Percentiles rank a stretch among this genome's conserved stretches.
Evolutionary conservation across 306 rosid species (phyloP).

Genomic region (Ceratonia siliqua): DNA sequence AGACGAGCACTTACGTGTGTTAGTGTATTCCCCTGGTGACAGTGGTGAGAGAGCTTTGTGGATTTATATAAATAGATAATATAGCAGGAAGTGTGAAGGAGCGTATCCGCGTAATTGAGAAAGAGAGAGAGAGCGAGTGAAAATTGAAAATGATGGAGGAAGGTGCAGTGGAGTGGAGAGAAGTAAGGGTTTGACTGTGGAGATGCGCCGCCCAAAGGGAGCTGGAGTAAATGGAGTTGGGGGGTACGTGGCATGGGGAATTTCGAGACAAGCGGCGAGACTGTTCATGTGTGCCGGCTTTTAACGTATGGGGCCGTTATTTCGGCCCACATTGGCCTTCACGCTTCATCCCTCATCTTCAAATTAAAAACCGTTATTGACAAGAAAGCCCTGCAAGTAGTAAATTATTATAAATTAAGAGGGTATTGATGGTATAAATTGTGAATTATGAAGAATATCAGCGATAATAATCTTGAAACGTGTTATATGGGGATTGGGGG

Average conservation of each 20-base stretch:
- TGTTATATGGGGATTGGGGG: too few relatives aligned
- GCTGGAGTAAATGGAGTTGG: background rate
- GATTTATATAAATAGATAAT: too few relatives aligned
- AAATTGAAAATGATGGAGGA: background rate
- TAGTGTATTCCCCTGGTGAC: too few relatives aligned
- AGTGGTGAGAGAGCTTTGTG: too few relatives aligned
- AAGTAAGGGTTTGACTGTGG: slow-evolving; percentile 13
- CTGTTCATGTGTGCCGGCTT: slow-evolving; percentile 10
- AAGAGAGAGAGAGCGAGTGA: background rate
- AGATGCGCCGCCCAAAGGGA: slow-evolving; percentile 23
- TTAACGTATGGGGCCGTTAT: background rate
- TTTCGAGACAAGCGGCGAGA: slow-evolving; percentile 23
- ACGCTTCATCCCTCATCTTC: background rate
- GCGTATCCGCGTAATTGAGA: too few relatives aligned
- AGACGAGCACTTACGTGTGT: background rate
- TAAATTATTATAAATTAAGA: too few relatives aligned
- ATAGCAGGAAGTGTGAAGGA: too few relatives aligned
- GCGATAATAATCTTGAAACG: too few relatives aligned
- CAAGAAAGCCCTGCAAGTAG: too few relatives aligned
- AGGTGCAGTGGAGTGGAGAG: background rate
- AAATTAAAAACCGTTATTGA: too few relatives aligned
- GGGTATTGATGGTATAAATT: too few relatives aligned
- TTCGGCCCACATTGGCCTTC: background rate
- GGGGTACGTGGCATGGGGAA: slow-evolving; percentile 25
- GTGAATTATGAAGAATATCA: too few relatives aligned